Conservation (phyloP, 352 stramenopile genomes). For the Pythium monospermum region DNA sequence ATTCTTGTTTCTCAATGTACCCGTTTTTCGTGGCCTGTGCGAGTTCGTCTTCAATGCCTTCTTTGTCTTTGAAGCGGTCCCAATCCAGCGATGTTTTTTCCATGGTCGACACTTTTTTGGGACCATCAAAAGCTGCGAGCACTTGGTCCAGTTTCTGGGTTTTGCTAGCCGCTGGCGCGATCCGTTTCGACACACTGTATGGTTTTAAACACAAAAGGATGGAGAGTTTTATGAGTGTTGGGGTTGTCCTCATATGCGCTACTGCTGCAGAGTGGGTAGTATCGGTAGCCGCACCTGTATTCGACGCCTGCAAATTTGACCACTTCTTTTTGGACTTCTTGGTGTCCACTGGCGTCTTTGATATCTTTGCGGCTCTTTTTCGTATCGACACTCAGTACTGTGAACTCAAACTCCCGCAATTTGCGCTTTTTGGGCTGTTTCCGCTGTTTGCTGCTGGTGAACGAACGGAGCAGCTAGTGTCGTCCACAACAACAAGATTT, state of each 20-base stretch:
- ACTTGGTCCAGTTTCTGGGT: constrained; percentile 75
- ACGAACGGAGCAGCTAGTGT: constrained; percentile 35
- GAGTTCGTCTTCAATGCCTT: constrained; percentile 91
- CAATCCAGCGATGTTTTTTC: constrained; percentile 95
- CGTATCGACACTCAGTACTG: constrained; percentile 62
- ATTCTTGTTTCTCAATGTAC: constrained; percentile 95
- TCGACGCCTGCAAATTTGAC: constrained; percentile 85
- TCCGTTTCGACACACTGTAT: constrained; percentile 23
- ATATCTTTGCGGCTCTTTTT: constrained; percentile 53
- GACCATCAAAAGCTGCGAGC: constrained; percentile 79
- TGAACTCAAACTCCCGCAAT: constrained; percentile 62
- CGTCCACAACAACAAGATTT: neutral
- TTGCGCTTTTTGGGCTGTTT: constrained; percentile 59
- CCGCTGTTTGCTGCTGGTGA: constrained; percentile 47
- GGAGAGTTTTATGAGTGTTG: too few relatives aligned
- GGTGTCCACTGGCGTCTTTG: constrained; percentile 7
- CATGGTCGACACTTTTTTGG: constrained; percentile 92
- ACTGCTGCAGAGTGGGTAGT: neutral
- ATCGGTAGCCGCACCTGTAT: constrained; percentile 44
- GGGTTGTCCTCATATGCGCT: too few relatives aligned
- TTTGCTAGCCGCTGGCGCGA: constrained; percentile 12
- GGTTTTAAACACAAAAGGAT: neutral
- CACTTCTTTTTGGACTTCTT: constrained; percentile 41
- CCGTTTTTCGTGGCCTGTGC: constrained; percentile 91
- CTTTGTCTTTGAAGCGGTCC: constrained; percentile 93